Evolutionary conservation across 1,284 basidiomycete genomes (phyloP).

Genomic region (Rhodotorula sp.): DNA sequence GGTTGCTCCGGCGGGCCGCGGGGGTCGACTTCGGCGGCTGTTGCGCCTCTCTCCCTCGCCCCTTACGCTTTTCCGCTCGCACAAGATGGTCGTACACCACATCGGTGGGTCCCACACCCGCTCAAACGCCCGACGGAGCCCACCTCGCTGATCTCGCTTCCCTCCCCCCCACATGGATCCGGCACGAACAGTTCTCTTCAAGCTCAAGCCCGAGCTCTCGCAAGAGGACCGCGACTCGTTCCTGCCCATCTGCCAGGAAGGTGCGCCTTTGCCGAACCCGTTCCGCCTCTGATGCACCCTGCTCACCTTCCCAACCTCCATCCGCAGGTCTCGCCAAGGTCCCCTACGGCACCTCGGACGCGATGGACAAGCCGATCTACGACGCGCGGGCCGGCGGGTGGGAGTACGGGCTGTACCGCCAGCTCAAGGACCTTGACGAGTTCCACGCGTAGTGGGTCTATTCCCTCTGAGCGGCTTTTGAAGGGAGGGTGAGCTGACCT

Average conservation of each 20-base stretch:
- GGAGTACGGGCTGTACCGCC: slow-evolving; percentile 24
- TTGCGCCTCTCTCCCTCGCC: background rate
- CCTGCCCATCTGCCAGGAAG: slow-evolving; percentile 26
- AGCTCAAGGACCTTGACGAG: slow-evolving; percentile 27
- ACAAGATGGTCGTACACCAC: slow-evolving; percentile 24
- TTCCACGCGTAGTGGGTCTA: slow-evolving; percentile 12
- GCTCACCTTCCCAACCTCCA: background rate
- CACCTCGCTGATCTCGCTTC: background rate
- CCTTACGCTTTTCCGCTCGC: background rate
- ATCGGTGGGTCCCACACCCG: slow-evolving; percentile 10
- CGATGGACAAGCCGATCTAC: slow-evolving; percentile 25
- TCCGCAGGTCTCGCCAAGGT: slow-evolving; percentile 29
- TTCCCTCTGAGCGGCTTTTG: no score
- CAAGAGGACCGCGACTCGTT: slow-evolving; percentile 24
- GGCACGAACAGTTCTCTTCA: slow-evolving; percentile 21
- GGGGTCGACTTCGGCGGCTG: background rate
- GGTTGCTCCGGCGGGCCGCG: no score
- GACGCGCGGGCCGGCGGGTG: slow-evolving; percentile 13
- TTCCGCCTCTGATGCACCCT: background rate
- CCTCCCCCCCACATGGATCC: slow-evolving; percentile 10
- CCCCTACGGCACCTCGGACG: slow-evolving; percentile 21
- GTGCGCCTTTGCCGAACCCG: background rate
- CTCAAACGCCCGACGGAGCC: rapidly evolving
- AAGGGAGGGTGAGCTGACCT: background rate
- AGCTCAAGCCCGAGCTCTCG: slow-evolving; percentile 29